Evolutionary conservation across 1,139 yeast genomes (phyloP).

Genomic region (Sugiyamaella grinbergsii): DNA sequence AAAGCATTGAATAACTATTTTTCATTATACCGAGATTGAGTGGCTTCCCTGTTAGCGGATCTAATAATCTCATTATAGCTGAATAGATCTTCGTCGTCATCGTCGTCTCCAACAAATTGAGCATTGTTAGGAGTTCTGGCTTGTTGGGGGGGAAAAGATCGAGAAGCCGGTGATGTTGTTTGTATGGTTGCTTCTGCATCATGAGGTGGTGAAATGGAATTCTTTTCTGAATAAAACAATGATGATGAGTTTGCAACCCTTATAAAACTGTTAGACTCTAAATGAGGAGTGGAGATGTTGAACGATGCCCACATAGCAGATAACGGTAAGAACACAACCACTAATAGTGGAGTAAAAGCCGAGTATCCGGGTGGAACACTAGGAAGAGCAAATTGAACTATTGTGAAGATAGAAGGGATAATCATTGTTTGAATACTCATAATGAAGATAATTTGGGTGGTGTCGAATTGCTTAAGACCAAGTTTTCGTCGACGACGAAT

Average conservation of each 20-base stretch:
- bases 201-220: neutral
- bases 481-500: constrained; percentile 68
- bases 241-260: constrained; percentile 4
- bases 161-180: neutral
- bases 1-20: constrained; percentile 1
- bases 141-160: neutral
- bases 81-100: constrained; percentile 10
- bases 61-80: constrained; percentile 19
- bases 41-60: constrained; percentile 6
- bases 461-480: constrained; percentile 81
- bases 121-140: constrained; percentile 4
- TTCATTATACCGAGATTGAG: neutral
- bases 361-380: constrained; percentile 16
- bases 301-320: constrained; percentile 80
- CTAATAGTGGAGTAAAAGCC: constrained; percentile 48
- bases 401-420: constrained; percentile 70
- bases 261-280: constrained; percentile 3
- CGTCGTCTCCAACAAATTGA: constrained; percentile 7
- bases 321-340: constrained; percentile 72
- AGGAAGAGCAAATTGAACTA: constrained; percentile 46
- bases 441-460: constrained; percentile 74
- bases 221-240: neutral
- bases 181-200: neutral
- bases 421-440: constrained; percentile 83
- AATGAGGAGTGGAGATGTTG: constrained; percentile 17